A percentile compares a stretch with the other conserved stretches of the same genome.
phyloP scores from a whole-genome alignment of 495 filamentous ascomycete genomes.

The Hypoxylon rickii region DNA sequence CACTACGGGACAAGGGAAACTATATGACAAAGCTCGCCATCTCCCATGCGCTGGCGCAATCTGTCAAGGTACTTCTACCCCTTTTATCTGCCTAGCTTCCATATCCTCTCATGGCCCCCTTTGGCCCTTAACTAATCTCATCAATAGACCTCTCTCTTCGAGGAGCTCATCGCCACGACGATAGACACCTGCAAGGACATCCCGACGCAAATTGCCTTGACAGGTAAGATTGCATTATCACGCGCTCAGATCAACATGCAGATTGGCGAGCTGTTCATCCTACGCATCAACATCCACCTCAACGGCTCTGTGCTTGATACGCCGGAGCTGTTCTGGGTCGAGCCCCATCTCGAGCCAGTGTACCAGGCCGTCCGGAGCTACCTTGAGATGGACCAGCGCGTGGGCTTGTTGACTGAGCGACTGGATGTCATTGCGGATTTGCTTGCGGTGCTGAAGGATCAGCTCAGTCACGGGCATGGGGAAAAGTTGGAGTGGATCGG shows the following conservation, averaged over 20 bases:
- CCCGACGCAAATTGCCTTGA: conserved; percentile 85
- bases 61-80: conserved; percentile 69
- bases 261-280: conserved; percentile 95
- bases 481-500: conserved; percentile 96
- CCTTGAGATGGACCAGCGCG: conserved; percentile 95
- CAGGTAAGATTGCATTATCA: conserved; percentile 84
- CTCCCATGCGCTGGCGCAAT: conserved; percentile 91
- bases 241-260: conserved; percentile 95
- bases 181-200: conserved; percentile 89
- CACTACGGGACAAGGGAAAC: conserved; percentile 84
- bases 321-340: conserved; percentile 97
- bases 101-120: background rate
- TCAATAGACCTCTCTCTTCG: conserved; percentile 87
- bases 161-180: conserved; percentile 91
- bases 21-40: conserved; percentile 99
- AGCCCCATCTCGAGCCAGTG: conserved; percentile 92
- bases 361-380: conserved; percentile 95
- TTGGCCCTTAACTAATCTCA: conserved; percentile 7
- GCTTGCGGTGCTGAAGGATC: conserved; percentile 92
- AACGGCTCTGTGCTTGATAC: conserved; percentile 97
- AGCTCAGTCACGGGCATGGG: conserved; percentile 93
- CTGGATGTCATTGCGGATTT: conserved; percentile 94
- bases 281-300: conserved; percentile 95
- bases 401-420: conserved; percentile 85
- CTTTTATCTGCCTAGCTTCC: background rate